Evolutionary conservation across 441 rosid genomes (phyloP).

Genomic region (Populus hybrid): DNA sequence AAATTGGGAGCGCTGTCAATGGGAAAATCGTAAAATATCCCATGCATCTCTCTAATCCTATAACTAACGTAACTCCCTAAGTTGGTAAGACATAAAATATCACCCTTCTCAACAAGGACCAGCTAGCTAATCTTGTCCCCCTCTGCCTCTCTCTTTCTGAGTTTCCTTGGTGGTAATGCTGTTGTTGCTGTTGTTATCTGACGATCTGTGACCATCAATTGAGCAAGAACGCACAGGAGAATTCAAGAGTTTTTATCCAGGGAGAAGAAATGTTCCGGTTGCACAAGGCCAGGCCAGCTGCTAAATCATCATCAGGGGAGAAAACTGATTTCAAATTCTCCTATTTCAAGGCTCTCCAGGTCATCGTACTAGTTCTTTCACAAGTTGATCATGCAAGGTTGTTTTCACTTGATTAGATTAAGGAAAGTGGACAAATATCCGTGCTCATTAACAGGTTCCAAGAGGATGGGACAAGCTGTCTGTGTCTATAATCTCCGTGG

Average conservation of each 20-base stretch:
- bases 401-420: not conserved
- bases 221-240: not conserved
- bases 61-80: constrained; percentile 23
- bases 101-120: constrained; percentile 38
- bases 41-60: constrained; percentile 8
- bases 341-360: constrained; percentile 52
- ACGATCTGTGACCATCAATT: not conserved
- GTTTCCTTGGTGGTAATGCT: not conserved
- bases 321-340: constrained; percentile 51
- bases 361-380: not conserved
- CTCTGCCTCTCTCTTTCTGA: not conserved
- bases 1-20: not conserved
- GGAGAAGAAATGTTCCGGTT: constrained; percentile 41
- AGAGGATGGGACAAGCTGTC: constrained; percentile 70
- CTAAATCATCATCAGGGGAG: constrained; percentile 31
- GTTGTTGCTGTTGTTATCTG: not conserved
- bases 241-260: not conserved
- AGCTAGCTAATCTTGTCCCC: constrained; percentile 27
- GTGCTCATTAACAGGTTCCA: constrained; percentile 42
- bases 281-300: constrained; percentile 29
- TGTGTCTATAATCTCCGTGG: constrained; percentile 44
- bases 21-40: not conserved
- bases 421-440: not conserved
- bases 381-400: not conserved
- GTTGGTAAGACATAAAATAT: constrained; percentile 28